Evolutionary conservation across 2,329 filamentous ascomycete species (phyloP), one percentile per base, ranked within the genome.

Genomic region (Ceratocystis variospora): DNA sequence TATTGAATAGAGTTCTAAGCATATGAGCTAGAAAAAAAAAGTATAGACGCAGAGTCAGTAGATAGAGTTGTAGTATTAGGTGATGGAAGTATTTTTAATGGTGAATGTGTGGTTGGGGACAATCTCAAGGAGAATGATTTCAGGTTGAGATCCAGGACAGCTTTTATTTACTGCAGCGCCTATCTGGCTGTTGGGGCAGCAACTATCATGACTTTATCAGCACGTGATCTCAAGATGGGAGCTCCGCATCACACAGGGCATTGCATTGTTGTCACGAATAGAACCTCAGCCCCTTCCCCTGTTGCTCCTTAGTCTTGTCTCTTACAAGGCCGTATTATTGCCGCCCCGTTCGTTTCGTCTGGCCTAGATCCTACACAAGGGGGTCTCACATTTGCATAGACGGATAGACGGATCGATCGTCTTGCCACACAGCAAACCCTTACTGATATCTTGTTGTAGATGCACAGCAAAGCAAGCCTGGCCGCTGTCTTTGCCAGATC

Each of bases 131-230:
- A 12, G 8, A 1, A 2, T 17, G 17, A 17, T 2, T 1, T 8
- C 28, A 41, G 55, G 17, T 59, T 5, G 55, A 59, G 55, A 59
- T 37, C 33, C 6, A 5, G 31, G 31, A 37, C 5, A 59, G 12
- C 73, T 78, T 79, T 78, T 79, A 78, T 79, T 79, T 79, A 79
- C 77, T 74, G 75, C 73, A 66, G 12, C 37, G 73, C 71, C 74
- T 75, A 74, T 75, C 73, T 62, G 45, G 45, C 46, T 12, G 70
- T 70, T 69, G 63, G 37, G 62, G 64, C 61, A 64, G 66, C 66
- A 70, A 69, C 68, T 33, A 68, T 65, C 57, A 48, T 57, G 28
- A 25, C 8, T 2, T 17, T 28, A 53, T 46, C 57, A n/a, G 1
- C 62, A 65, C 63, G 63, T 65, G 63, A 65, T 12, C 4, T 10